Conservation (phyloP, 371 early-diverging fungal species). For the Umbelopsis sp. region DNA sequence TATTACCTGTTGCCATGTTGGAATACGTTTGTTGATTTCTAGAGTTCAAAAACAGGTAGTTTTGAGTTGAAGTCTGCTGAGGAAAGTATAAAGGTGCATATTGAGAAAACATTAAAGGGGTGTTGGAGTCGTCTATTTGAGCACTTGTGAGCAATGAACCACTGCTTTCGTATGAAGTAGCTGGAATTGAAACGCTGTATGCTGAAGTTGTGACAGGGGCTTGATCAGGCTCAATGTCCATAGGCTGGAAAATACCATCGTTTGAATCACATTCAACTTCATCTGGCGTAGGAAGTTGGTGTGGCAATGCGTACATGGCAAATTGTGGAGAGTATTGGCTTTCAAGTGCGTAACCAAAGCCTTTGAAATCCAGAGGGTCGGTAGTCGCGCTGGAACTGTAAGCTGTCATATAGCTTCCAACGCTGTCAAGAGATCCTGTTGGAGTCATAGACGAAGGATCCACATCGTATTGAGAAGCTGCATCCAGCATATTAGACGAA, state of each 20-base stretch:
- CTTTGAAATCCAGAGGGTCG: conserved; percentile 17
- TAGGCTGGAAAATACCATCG: conserved; percentile 4
- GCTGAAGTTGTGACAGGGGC: neutral
- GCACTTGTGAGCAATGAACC: neutral
- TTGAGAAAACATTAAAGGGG: neutral
- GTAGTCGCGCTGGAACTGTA: conserved; percentile 4
- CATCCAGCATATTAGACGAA: conserved; percentile 7
- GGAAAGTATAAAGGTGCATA: neutral
- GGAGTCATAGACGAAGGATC: conserved; percentile 9
- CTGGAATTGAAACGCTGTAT: neutral
- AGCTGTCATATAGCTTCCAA: conserved; percentile 9
- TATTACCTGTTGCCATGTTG: neutral
- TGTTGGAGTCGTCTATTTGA: conserved; percentile 2
- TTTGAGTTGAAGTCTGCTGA: conserved; percentile 2
- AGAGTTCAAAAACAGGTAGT: neutral
- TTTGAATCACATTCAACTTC: neutral
- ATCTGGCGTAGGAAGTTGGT: conserved; percentile 13
- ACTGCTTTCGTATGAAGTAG: neutral
- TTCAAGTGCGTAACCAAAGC: conserved; percentile 15
- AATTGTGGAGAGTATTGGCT: conserved; percentile 6
- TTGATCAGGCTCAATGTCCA: conserved; percentile 9
- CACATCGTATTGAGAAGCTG: neutral
- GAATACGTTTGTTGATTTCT: neutral
- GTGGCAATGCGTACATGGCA: conserved; percentile 8
- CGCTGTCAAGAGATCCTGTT: conserved; percentile 4